phyloP scores from a whole-genome alignment of 2,329 filamentous ascomycete genomes.

The Cladosporium phlei region DNA sequence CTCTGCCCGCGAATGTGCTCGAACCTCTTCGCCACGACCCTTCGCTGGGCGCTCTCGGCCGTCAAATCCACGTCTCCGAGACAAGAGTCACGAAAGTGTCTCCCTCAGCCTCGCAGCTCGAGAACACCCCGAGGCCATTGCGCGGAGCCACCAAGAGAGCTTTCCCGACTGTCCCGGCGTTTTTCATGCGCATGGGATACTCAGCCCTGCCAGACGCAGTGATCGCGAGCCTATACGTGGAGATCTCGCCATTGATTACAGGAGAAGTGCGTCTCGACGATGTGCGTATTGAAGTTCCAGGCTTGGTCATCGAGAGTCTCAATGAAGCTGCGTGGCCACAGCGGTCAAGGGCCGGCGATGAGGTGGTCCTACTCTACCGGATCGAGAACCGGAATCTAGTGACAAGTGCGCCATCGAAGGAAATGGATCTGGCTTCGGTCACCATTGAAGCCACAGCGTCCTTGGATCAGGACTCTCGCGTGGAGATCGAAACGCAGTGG shows the following conservation, averaged over 20 bases:
- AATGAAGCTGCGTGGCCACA: constrained; percentile 19
- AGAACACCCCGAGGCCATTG: constrained; percentile 60
- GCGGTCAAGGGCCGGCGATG: constrained; percentile 58
- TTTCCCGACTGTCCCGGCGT: constrained; percentile 61
- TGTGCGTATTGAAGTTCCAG: constrained; percentile 54
- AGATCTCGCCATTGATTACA: constrained; percentile 24
- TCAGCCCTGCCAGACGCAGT: constrained; percentile 50
- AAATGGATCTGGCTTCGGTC: constrained; percentile 11
- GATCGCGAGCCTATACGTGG: constrained; percentile 28
- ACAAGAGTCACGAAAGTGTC: constrained; percentile 69
- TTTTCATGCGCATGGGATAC: constrained; percentile 70
- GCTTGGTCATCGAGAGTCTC: constrained; percentile 50
- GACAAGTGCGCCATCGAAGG: background rate
- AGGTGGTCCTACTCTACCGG: constrained; percentile 63
- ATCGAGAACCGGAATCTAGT: background rate
- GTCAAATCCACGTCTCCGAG: constrained; percentile 64
- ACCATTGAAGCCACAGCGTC: constrained; percentile 20
- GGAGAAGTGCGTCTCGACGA: constrained; percentile 52
- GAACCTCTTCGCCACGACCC: constrained; percentile 66
- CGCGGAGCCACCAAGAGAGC: constrained; percentile 59
- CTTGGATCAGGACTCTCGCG: constrained; percentile 20
- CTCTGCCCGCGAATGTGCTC: constrained; percentile 70
- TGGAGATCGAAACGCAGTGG: constrained; percentile 24
- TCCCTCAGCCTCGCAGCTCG: constrained; percentile 57
- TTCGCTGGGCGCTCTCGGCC: constrained; percentile 49